Base-by-base conservation (phyloP, 2,329 filamentous ascomycete genomes). In the Seiridium cupressi region DNA sequence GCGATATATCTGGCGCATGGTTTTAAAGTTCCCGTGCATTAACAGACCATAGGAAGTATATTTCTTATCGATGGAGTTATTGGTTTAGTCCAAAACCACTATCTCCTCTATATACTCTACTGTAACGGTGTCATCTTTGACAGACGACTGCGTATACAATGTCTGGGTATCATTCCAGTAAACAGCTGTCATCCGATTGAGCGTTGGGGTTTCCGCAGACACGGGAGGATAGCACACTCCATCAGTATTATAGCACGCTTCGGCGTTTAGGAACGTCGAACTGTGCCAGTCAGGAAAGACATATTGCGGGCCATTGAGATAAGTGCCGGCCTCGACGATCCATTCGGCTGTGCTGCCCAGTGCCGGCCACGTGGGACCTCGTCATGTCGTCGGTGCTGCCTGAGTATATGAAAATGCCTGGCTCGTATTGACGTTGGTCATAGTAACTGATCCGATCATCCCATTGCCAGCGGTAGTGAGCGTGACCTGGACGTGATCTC, bases 131-230 rank as follows among this genome's bases (percentile, higher is more conserved):
- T 55, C 51, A 42, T 44, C 36, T 18, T 55, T 18, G 10, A 55
- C 51, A 8, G 18, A 55, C 2, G 51, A 55, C 51, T 55, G 31
- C 31, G 51, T 55, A 9, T 55, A 55, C 38, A 55, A 7, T 4
- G 51, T 55, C 51, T 55, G 36, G n/a, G 51, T 55, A 44, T 55
- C 51, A 34, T 55, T 55, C 36, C 51, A 44, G 26, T 55, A 44
- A 31, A 55, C 51, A 26, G 51, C 51, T 10, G 51, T 55, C 51
- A 55, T 55, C n/a, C n/a, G n/a, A n/a, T 55, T 55, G 5, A 55
- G 51, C 36, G 51, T 40, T n/a, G 38, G 6, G 10, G 42, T 55
- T n/a, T 55, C 51, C 34, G 18, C 51, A 31, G 51, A 55, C 51
- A 55, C 51, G 1, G 51, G 51, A 44, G 51, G 0, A 31, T 31